Base-by-base conservation (phyloP, 805 yeast genomes). In the Saturnispora quitensis region DNA sequence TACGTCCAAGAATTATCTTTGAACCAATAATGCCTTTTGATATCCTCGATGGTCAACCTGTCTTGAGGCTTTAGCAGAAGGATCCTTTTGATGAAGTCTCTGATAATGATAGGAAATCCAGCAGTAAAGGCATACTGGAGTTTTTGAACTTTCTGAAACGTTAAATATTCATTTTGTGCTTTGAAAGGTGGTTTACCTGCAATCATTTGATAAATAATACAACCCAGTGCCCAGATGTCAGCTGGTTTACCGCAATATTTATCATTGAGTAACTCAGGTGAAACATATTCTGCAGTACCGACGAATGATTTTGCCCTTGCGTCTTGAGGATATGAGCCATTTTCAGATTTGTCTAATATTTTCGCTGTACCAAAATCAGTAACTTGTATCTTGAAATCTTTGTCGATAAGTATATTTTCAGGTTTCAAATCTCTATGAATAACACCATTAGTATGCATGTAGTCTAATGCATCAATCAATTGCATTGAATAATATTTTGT, bases 331-430 rank as follows among this genome's bases (percentile, higher is more conserved):
- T 80, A 85, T 9, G 67, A 70, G 38, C 77, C 81, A n/a, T 73
- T 67, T 2, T 66, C 72, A 24, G 71, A 72, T 34, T 69, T 69
- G n/a, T 84, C 87, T 28, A 86, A 65, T 45, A 86, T 67, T 58
- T 83, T 81, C 0, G 95, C 95, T 0, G 95, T 86, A 25, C 95
- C 95, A 64, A 86, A 86, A 68, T 86, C 95, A 1, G 95, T 86
- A 36, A 86, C 74, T 64, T 81, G 84, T 40, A 85, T 73, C 53
- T 81, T 76, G 72, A 77, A 71, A 27, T 80, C 73, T 35, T 69
- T 70, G 61, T 84, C 87, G 22, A 86, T 68, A 48, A 86, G 65
- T 28, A 86, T 85, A 64, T 86, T 86, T 61, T 86, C 95, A 0
- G 95, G 95, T 63, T 86, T 86, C 45, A 86, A 76, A 68, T 86